Evolutionary conservation across 192 early-diverging fungal genomes (phyloP).

Genomic region (Podila minutissima): DNA sequence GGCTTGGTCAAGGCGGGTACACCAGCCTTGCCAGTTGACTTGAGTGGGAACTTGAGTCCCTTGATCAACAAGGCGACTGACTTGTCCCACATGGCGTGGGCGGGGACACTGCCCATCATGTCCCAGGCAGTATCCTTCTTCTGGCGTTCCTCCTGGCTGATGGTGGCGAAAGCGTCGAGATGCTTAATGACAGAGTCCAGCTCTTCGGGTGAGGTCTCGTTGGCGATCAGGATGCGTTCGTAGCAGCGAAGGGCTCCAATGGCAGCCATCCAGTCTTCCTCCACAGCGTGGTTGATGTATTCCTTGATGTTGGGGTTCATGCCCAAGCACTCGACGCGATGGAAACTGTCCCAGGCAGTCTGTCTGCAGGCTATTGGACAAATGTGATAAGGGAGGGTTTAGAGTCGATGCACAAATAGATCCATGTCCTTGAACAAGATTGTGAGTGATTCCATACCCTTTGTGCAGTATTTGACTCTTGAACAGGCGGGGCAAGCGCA

Average conservation of each 20-base stretch:
- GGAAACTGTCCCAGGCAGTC: constrained; percentile 59
- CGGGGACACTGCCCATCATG: constrained; percentile 56
- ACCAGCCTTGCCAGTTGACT: constrained; percentile 43
- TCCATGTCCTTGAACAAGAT: background rate
- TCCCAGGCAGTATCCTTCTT: constrained; percentile 67
- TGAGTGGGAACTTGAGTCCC: constrained; percentile 59
- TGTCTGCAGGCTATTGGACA: constrained; percentile 41
- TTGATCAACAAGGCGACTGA: constrained; percentile 52
- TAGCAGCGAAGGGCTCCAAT: constrained; percentile 61
- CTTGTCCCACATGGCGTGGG: constrained; percentile 54
- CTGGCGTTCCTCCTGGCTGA: constrained; percentile 62
- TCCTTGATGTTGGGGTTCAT: constrained; percentile 54
- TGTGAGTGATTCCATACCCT: constrained; percentile 12
- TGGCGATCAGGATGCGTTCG: constrained; percentile 56
- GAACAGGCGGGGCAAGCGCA: constrained; percentile 52
- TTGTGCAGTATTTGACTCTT: constrained; percentile 59
- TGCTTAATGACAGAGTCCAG: constrained; percentile 53
- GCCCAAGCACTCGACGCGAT: constrained; percentile 54
- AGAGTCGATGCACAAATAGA: background rate
- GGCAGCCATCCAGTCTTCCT: constrained; percentile 57
- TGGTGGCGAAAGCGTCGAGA: constrained; percentile 65
- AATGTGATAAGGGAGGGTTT: background rate
- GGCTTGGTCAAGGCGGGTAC: constrained; percentile 52
- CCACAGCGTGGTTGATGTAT: constrained; percentile 54
- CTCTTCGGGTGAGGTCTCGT: constrained; percentile 54